Conservation (phyloP, 2,329 filamentous ascomycete genomes). For the Ramichloridium luteum region DNA sequence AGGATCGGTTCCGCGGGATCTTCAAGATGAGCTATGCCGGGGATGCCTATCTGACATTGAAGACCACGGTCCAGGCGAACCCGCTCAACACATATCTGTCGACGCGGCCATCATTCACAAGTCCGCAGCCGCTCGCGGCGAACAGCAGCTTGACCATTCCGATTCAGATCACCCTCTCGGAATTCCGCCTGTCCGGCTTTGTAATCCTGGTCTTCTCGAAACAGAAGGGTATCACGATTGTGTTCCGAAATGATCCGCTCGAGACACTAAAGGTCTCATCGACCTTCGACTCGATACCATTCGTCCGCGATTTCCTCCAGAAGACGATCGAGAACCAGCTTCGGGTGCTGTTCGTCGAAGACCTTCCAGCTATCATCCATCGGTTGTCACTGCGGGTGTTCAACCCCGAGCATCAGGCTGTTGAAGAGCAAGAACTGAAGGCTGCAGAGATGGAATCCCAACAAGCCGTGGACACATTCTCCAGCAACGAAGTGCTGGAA, state of each 20-base stretch:
- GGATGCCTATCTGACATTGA: slow-evolving; percentile 87
- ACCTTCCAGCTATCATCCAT: slow-evolving; percentile 92
- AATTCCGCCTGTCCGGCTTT: slow-evolving; percentile 91
- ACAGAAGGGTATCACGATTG: slow-evolving; percentile 89
- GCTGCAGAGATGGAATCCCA: slow-evolving; percentile 29
- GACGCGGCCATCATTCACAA: slow-evolving; percentile 84
- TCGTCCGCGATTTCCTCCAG: slow-evolving; percentile 93
- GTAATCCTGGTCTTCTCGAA: slow-evolving; percentile 96
- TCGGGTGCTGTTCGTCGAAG: slow-evolving; percentile 92
- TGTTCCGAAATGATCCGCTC: slow-evolving; percentile 95
- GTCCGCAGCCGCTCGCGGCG: slow-evolving; percentile 81
- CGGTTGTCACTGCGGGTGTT: slow-evolving; percentile 76
- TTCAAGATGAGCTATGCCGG: slow-evolving; percentile 99
- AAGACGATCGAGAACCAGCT: slow-evolving; percentile 90
- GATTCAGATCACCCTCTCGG: slow-evolving; percentile 89
- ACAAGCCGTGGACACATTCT: slow-evolving; percentile 22
- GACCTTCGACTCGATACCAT: slow-evolving; percentile 97
- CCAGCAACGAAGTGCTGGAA: slow-evolving; percentile 46
- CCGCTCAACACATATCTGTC: slow-evolving; percentile 91
- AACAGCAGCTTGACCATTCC: slow-evolving; percentile 89
- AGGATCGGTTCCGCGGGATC: slow-evolving; percentile 92
- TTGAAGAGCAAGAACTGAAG: slow-evolving; percentile 42
- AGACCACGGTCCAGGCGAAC: slow-evolving; percentile 94
- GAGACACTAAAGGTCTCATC: slow-evolving; percentile 97
- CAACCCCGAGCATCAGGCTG: slow-evolving; percentile 71